Evolutionary conservation across 2,329 filamentous ascomycete species (phyloP), one percentile per base, ranked within the genome.

Genomic region (Rugonectria rugulosa): DNA sequence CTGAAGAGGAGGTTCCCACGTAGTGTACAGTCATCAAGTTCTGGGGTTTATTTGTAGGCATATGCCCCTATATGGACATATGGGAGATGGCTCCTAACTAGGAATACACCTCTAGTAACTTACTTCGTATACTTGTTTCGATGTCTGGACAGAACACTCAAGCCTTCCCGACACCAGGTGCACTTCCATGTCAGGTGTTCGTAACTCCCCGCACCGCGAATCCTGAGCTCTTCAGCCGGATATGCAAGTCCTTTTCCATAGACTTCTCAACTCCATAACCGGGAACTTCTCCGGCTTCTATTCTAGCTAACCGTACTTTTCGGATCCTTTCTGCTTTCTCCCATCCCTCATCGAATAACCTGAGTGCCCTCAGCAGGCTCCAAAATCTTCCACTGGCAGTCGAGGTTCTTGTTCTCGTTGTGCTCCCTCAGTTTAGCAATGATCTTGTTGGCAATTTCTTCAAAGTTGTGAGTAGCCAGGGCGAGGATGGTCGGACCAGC

Each of bases 401-500:
- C 81, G 66, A 98, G 91, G 63, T 84, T 79, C 73, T 92, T 78
- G 60, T 78, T 73, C 47, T 73, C 65, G 53, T 79, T 79, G 59
- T 75, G 84, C 67, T 83, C 75, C 66, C 85, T 83, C 77, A 98
- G 93, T 67, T 87, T 84, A 27, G 80, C 77, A 57, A 97, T 87
- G 66, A 96, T 92, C 69, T 87, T 85, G 45, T 87, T 77, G 3
- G 95, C 94, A 66, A 99, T 98, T 55, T 86, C 81, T 57, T 92
- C 88, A 71, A 97, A 98, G 77, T 96, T 91, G 64, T 88, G 83
- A 2, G 94, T 97, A 2, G 95, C 95, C 34, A 99, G 82, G 4
- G 94, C 95, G 38, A 99, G 80, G 61, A 99, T 97, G 23, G 94
- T 98, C 19, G 95, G 95, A 0, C 95, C 95, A 7, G 95, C 95